Percentiles rank a stretch among this genome's conserved stretches.
Conservation (phyloP, 805 yeast genomes). For the Suhomyces prunicola region DNA sequence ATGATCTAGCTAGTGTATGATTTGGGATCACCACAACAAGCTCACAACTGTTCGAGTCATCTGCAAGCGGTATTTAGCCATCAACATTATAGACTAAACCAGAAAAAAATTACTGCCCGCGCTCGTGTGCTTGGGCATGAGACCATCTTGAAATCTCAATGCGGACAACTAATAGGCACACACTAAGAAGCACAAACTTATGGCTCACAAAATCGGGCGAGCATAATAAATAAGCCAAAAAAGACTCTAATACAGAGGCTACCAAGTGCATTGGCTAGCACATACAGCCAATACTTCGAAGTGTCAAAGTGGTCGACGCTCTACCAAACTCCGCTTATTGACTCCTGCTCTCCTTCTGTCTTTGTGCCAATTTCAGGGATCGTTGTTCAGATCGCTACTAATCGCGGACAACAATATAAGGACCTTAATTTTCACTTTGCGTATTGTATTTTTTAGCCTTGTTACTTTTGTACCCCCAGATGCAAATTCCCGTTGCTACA, state of each 20-base stretch:
- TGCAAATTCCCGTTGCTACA: slow-evolving; percentile 1
- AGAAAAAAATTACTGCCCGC: background rate
- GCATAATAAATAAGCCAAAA: background rate
- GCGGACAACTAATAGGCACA: background rate
- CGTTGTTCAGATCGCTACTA: background rate
- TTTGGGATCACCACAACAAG: background rate
- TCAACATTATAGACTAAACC: background rate
- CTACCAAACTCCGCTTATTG: background rate
- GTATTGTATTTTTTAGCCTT: background rate
- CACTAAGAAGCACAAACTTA: background rate
- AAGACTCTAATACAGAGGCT: background rate
- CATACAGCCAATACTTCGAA: background rate
- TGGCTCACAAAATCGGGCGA: background rate
- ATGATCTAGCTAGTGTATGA: background rate
- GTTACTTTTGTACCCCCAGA: background rate
- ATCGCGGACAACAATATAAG: background rate
- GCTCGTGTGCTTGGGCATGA: background rate
- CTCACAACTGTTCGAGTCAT: too few relatives aligned
- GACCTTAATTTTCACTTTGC: background rate
- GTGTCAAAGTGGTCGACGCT: background rate
- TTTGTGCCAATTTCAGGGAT: background rate
- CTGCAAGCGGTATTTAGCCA: too few relatives aligned
- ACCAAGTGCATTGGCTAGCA: background rate
- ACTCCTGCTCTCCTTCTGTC: background rate
- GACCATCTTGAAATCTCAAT: background rate